Conservation (phyloP, 306 rosid species). For the Styphnolobium japonicum region DNA sequence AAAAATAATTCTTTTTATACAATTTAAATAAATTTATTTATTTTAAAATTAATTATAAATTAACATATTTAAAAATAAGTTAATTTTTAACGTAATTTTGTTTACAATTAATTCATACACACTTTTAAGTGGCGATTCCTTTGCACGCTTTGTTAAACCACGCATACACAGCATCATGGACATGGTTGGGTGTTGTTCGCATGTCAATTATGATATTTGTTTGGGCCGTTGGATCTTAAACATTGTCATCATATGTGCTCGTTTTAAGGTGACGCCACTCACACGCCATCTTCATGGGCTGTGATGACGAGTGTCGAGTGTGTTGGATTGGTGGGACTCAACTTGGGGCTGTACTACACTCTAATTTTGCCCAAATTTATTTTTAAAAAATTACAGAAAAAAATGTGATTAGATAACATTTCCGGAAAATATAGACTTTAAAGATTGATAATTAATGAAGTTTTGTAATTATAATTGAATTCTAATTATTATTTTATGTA, state of each 20-base stretch:
- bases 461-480: too few species aligned
- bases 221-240: slow-evolving; percentile 16
- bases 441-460: too few species aligned
- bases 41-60: too few species aligned
- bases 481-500: too few species aligned
- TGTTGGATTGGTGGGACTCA: neutral
- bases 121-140: slow-evolving; percentile 36
- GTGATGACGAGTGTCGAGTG: neutral
- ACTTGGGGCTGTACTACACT: neutral
- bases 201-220: neutral
- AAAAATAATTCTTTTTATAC: too few species aligned
- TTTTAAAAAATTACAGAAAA: too few species aligned
- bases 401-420: too few species aligned
- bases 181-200: neutral
- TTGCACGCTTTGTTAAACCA: slow-evolving; percentile 40
- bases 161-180: neutral
- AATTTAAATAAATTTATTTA: too few species aligned
- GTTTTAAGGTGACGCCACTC: slow-evolving; percentile 1
- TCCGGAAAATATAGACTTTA: too few species aligned
- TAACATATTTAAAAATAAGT: too few species aligned
- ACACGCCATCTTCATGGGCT: slow-evolving; percentile 19
- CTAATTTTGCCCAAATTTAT: neutral
- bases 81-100: too few species aligned
- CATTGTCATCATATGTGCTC: neutral
- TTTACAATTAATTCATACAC: too few species aligned